Conservation (phyloP, 352 stramenopile species). For the Elongisporangium undulatum region DNA sequence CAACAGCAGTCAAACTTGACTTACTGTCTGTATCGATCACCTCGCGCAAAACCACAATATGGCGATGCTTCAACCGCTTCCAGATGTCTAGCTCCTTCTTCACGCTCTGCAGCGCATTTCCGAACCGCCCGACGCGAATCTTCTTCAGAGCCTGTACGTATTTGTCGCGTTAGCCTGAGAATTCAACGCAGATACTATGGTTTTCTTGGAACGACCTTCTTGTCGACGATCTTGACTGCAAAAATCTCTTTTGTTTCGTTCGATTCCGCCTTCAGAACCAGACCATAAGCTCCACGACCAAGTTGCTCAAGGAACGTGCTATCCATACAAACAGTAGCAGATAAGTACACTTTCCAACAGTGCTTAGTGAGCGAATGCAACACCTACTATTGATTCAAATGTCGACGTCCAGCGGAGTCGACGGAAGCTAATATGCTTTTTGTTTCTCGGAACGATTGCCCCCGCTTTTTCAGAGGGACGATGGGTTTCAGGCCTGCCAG, state of each 20-base stretch:
- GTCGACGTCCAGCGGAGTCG: slow-evolving; percentile 44
- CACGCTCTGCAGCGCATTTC: slow-evolving; percentile 67
- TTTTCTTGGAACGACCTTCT: slow-evolving; percentile 24
- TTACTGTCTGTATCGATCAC: slow-evolving; percentile 93
- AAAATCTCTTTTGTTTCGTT: slow-evolving; percentile 70
- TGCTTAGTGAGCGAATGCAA: neutral
- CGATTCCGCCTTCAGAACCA: slow-evolving; percentile 63
- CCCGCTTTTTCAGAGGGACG: slow-evolving; percentile 51
- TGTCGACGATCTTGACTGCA: slow-evolving; percentile 74
- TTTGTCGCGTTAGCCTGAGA: neutral
- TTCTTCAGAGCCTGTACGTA: slow-evolving; percentile 41
- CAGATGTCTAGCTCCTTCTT: slow-evolving; percentile 96
- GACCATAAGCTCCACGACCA: slow-evolving; percentile 65
- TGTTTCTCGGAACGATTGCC: slow-evolving; percentile 67
- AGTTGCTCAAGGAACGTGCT: slow-evolving; percentile 75
- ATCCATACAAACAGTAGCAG: neutral
- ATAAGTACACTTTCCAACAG: neutral
- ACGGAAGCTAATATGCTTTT: slow-evolving; percentile 41
- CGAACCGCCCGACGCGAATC: slow-evolving; percentile 60
- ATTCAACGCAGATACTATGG: neutral
- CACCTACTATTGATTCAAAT: slow-evolving; percentile 80
- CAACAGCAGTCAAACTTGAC: neutral
- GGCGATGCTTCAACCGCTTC: slow-evolving; percentile 95
- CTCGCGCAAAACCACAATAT: slow-evolving; percentile 92
- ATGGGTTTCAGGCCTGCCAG: slow-evolving; percentile 52